Evolutionary conservation across 441 rosid species (phyloP).

Genomic region (Euphorbia schlechtendalii): DNA sequence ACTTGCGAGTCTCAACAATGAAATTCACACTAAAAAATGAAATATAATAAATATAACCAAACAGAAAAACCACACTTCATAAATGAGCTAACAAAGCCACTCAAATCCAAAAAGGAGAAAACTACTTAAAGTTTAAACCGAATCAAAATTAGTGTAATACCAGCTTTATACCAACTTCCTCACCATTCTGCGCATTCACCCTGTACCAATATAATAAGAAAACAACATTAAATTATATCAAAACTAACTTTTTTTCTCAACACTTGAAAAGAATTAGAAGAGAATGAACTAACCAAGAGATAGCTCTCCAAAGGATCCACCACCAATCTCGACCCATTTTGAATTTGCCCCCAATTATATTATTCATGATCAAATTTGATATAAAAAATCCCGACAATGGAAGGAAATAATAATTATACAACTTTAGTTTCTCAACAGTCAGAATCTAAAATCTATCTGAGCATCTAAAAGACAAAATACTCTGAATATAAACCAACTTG

Average conservation of each 20-base stretch:
- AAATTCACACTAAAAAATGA: neutral
- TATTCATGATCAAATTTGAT: constrained; percentile 50
- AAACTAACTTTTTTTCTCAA: neutral
- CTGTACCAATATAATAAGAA: constrained; percentile 27
- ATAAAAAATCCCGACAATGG: neutral
- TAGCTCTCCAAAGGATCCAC: constrained; percentile 92
- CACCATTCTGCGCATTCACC: constrained; percentile 82
- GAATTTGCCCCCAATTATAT: constrained; percentile 81
- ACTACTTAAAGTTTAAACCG: neutral
- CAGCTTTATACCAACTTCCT: constrained; percentile 92
- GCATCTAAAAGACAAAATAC: neutral
- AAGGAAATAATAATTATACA: constrained; percentile 1
- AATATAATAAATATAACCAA: neutral
- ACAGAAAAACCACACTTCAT: constrained; percentile 3
- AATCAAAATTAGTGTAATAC: constrained; percentile 28
- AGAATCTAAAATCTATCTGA: constrained; percentile 15
- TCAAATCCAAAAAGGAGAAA: neutral
- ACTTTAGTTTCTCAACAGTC: constrained; percentile 1
- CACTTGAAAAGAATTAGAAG: neutral
- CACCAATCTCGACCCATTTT: constrained; percentile 93
- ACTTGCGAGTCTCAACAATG: constrained; percentile 4
- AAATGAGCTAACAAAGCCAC: neutral
- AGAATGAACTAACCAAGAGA: constrained; percentile 52
- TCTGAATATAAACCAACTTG: neutral
- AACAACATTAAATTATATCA: neutral